A percentile compares a stretch with the other conserved stretches of the same genome.
Conservation (phyloP, 768 basidiomycete genomes). For the Suillus subaureus region DNA sequence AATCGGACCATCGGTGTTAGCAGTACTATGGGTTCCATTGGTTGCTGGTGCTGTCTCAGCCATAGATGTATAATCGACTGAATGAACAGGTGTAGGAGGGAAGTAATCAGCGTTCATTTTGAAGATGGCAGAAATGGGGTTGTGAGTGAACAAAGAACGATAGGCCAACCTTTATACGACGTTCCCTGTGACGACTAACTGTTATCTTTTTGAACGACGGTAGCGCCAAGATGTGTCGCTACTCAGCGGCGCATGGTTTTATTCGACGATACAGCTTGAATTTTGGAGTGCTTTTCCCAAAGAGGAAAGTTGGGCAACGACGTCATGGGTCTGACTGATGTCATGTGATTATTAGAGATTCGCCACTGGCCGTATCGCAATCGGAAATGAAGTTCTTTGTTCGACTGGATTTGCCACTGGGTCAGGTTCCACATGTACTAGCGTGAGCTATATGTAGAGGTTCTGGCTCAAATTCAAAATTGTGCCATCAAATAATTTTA, state of each 20-base stretch:
- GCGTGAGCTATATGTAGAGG: no score
- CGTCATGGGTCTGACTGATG: constrained; percentile 32
- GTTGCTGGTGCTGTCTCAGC: not conserved
- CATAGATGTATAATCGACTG: constrained; percentile 24
- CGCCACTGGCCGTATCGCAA: not conserved
- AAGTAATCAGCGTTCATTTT: constrained; percentile 30
- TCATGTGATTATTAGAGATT: not conserved
- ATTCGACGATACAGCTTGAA: constrained; percentile 21
- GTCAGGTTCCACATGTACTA: no score
- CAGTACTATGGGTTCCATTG: constrained; percentile 12
- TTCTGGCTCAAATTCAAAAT: no score
- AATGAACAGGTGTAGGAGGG: constrained; percentile 29
- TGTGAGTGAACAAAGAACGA: not conserved
- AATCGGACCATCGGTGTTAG: not conserved
- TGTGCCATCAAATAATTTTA: not conserved
- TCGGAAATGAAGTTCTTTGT: not conserved
- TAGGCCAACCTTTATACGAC: constrained; percentile 14
- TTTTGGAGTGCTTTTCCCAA: constrained; percentile 16
- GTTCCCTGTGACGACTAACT: not conserved
- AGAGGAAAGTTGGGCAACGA: constrained; percentile 34
- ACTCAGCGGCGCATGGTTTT: not conserved
- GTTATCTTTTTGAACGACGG: constrained; percentile 10
- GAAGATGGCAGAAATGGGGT: constrained; percentile 3
- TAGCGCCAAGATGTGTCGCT: not conserved
- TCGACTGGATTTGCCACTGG: not conserved